A percentile compares a stretch with the other conserved stretches of the same genome.
Evolutionary conservation across 495 filamentous ascomycete species (phyloP).

Genomic region (Neurospora africana): DNA sequence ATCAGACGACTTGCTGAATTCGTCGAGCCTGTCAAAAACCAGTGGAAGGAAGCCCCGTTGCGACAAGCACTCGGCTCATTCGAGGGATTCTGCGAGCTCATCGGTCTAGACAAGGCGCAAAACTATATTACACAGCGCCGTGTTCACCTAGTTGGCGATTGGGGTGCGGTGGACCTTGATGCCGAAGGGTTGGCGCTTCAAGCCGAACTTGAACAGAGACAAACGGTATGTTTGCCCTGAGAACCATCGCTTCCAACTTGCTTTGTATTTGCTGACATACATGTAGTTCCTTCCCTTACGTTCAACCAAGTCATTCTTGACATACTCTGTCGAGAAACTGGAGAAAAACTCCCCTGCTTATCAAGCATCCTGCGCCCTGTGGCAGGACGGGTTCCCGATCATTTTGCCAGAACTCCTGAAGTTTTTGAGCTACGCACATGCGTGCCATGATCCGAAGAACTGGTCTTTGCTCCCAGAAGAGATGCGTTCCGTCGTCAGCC

Average conservation of each 20-base stretch:
- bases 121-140: slow-evolving; percentile 63
- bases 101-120: slow-evolving; percentile 69
- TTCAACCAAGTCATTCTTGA: slow-evolving; percentile 79
- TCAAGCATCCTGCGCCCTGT: slow-evolving; percentile 61
- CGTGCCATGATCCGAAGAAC: slow-evolving; percentile 79
- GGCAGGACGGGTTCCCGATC: slow-evolving; percentile 69
- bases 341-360: slow-evolving; percentile 57
- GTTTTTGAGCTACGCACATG: slow-evolving; percentile 80
- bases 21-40: slow-evolving; percentile 63
- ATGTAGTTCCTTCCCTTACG: slow-evolving; percentile 64
- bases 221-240: slow-evolving; percentile 43
- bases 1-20: slow-evolving; percentile 58
- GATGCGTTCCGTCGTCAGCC: slow-evolving; percentile 63
- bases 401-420: slow-evolving; percentile 82
- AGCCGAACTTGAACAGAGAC: slow-evolving; percentile 59
- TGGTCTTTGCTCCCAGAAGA: slow-evolving; percentile 74
- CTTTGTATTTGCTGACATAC: slow-evolving; percentile 5
- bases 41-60: slow-evolving; percentile 68
- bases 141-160: slow-evolving; percentile 71
- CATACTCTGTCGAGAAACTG: slow-evolving; percentile 80
- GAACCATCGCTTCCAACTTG: neutral
- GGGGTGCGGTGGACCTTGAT: slow-evolving; percentile 67
- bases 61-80: slow-evolving; percentile 62
- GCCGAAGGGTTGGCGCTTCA: slow-evolving; percentile 70
- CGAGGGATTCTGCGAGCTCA: slow-evolving; percentile 63